Evolutionary conservation across 1,139 yeast genomes (phyloP), one percentile per base, ranked within the genome.

Genomic region (Debaryomyces coudertii): DNA sequence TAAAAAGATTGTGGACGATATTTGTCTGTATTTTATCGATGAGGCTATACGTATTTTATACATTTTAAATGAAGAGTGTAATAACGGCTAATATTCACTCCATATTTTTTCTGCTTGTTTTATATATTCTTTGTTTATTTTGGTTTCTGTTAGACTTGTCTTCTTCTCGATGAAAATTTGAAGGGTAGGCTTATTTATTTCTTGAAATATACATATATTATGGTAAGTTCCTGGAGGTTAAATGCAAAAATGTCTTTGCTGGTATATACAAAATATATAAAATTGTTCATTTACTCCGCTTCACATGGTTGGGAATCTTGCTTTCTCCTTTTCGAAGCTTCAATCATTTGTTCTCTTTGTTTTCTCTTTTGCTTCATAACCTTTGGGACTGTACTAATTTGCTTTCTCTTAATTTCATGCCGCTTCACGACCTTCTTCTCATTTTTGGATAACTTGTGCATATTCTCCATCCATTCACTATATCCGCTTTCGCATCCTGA

Each of bases 371-470:
- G 72, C 58, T 80, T 82, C 27, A 87, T 77, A 15, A 83, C 76
- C 53, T 76, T 76, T 0, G 97, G 97, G 28, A 90, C 96, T 0
- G 98, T 92, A 56, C 95, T 85, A 56, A 93, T 93, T 50, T 82
- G 82, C 51, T 79, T 79, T 57, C 99, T 77, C 51, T 82, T 80
- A 15, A 81, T 69, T 49, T 83, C 85, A 48, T 80, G 77, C 46
- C 73, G 75, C 64, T 85, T 87, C 49, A 88, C 69, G 44, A 70
- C 61, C 55, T 83, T 77, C 74, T 87, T 89, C 43, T 87, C 86
- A 45, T 76, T 79, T 59, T 82, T 82, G 8, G 82, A 71, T 52
- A 90, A 71, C 61, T 88, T 88, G n/a, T 85, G 76, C 66, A 89
- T 68, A 47, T 80, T 77, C 43, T 83, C 80, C 88, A 95, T 83